Conservation (phyloP, 345 rosid genomes). For the Jatropha curcas region DNA sequence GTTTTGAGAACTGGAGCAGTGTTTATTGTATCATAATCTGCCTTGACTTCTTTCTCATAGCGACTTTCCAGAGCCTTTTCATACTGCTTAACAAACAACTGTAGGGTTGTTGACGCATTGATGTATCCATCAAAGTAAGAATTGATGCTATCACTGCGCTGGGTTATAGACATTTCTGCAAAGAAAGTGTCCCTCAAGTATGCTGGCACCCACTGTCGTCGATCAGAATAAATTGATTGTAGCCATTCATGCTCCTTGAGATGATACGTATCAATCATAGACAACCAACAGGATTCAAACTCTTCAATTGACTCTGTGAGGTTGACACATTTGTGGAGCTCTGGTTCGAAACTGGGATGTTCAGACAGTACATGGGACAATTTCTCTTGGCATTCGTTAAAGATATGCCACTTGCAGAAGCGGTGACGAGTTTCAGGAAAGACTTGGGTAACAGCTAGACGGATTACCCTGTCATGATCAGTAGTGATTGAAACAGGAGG, state of each 20-base stretch:
- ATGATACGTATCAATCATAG: slow-evolving; percentile 41
- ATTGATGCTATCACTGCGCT: slow-evolving; percentile 54
- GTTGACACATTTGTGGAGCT: slow-evolving; percentile 45
- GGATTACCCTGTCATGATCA: slow-evolving; percentile 49
- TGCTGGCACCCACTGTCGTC: slow-evolving; percentile 59
- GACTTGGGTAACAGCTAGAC: slow-evolving; percentile 53
- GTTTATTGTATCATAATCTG: slow-evolving; percentile 49
- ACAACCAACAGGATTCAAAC: slow-evolving; percentile 49
- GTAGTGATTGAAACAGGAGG: slow-evolving; percentile 56
- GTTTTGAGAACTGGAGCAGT: slow-evolving; percentile 41
- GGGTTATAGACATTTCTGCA: slow-evolving; percentile 56
- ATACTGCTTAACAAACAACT: slow-evolving; percentile 41
- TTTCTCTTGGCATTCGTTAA: slow-evolving; percentile 51
- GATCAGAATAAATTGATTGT: slow-evolving; percentile 43
- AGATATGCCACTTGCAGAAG: slow-evolving; percentile 62
- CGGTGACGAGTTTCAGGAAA: slow-evolving; percentile 55
- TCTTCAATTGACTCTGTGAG: slow-evolving; percentile 46
- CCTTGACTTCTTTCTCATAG: slow-evolving; percentile 49
- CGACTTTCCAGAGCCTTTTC: slow-evolving; percentile 48
- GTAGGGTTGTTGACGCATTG: slow-evolving; percentile 55
- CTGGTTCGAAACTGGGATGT: slow-evolving; percentile 46
- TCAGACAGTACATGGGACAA: slow-evolving; percentile 37
- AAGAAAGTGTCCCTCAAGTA: slow-evolving; percentile 54
- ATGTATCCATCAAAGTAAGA: slow-evolving; percentile 62
- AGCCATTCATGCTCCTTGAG: slow-evolving; percentile 61